Evolutionary conservation across 306 rosid species (phyloP).

Genomic region (Medicago ruthenica): DNA sequence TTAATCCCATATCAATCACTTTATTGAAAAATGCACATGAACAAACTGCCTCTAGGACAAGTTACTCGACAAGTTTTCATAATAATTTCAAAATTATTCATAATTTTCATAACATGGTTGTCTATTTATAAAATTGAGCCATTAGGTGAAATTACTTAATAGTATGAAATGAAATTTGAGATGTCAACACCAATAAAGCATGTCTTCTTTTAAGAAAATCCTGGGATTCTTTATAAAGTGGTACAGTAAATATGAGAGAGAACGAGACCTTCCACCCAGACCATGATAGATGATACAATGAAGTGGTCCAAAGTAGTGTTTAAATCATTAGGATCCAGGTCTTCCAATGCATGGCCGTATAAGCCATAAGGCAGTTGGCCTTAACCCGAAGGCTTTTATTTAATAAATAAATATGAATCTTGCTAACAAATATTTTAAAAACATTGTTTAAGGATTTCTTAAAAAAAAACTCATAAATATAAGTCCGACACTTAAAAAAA

Average conservation of each 20-base stretch:
- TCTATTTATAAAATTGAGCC: neutral
- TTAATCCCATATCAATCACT: neutral
- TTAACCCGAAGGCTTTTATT: no score
- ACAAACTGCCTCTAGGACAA: neutral
- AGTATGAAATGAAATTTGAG: constrained; percentile 2
- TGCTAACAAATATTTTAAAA: no score
- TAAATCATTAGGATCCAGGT: no score
- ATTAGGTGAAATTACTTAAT: constrained; percentile 2
- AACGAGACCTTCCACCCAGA: neutral
- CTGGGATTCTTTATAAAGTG: constrained; percentile 41
- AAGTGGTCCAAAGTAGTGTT: no score
- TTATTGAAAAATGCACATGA: constrained; percentile 1
- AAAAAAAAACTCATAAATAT: no score
- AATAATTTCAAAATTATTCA: neutral
- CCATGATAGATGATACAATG: no score
- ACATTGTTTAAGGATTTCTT: no score
- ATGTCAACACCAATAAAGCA: constrained; percentile 28
- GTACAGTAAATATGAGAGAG: neutral
- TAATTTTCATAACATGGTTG: neutral
- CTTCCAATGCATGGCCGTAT: no score
- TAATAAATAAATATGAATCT: no score
- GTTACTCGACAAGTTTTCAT: neutral
- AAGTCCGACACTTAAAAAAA: no score
- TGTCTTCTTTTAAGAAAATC: constrained; percentile 7
- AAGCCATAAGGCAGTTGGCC: no score